Evolutionary conservation across 2,329 filamentous ascomycete species (phyloP), one percentile per base, ranked within the genome.

Genomic region (Colletotrichum falcatum): DNA sequence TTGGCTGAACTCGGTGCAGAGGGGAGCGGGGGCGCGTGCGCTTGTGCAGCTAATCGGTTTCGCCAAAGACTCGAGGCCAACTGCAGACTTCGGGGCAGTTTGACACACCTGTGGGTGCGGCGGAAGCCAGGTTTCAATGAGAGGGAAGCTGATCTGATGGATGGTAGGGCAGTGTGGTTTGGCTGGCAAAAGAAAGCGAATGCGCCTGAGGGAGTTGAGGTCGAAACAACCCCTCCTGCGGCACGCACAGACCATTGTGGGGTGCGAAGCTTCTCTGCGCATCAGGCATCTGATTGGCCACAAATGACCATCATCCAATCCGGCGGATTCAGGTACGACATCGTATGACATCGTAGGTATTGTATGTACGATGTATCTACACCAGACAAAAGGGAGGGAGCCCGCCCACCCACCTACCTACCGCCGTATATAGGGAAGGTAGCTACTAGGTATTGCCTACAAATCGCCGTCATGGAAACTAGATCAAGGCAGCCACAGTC

Each of bases 211-310:
- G 46, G 54, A 65, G 54, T 53, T 44, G 66, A 65, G 30, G 61
- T 70, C 67, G 49, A 70, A 70, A 70, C 67, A 66, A 56, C 58
- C 64, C 68, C 66, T 70, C 66, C 49, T 59, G 26, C 51, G 30
- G 28, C 20, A 44, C 37, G 68, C 68, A 71, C 68, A 63, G 68
- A 55, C 46, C 58, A 58, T 53, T 42, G 6, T 54, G 68, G 68
- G 68, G 53, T 54, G 51, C 33, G 48, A 59, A 59, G 56, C 68
- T 63, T 68, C 28, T 59, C 59, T 42, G 20, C 2, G 14, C 26
- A 14, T 2, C 3, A 26, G 37, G 7, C 12, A 5, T 26, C 14
- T 61, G 63, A 70, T 70, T 70, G 55, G 67, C 35, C 44, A 16
- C 12, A 44, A 46, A 16, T 42, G 26, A 39, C 11, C 44, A 35